A percentile compares a stretch with the other conserved stretches of the same genome.
Evolutionary conservation across 1,284 basidiomycete genomes (phyloP).

Genomic region (Athelia psychrophila): DNA sequence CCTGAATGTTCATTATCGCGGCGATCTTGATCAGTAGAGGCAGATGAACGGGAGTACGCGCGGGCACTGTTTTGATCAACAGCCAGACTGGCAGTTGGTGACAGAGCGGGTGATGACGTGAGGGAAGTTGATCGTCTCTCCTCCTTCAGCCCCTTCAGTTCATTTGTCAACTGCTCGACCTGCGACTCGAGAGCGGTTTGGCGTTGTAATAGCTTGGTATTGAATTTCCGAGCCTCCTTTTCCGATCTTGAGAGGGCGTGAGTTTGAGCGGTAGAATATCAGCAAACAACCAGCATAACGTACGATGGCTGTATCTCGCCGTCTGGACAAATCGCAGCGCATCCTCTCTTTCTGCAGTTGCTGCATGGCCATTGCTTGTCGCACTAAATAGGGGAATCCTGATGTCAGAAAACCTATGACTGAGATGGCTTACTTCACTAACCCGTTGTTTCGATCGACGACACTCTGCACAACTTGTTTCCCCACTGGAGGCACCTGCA

Average conservation of each 20-base stretch:
- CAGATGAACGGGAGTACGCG: neutral
- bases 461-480: too few species aligned
- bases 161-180: constrained; percentile 1
- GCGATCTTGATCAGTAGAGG: neutral
- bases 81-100: neutral
- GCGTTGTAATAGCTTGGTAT: neutral
- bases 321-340: neutral
- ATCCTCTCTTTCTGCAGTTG: neutral
- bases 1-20: neutral
- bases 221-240: constrained; percentile 1
- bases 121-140: neutral
- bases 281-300: too few species aligned
- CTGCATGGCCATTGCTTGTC: constrained; percentile 1
- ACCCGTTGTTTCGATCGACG: too few species aligned
- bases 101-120: neutral
- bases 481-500: too few species aligned
- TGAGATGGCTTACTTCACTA: too few species aligned
- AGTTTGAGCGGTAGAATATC: too few species aligned
- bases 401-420: too few species aligned
- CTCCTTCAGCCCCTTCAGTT: neutral
- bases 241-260: neutral
- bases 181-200: neutral
- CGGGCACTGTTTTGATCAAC: neutral
- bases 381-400: neutral
- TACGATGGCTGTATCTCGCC: constrained; percentile 1